Base-by-base conservation (phyloP, 2,329 filamentous ascomycete species). In the Alternaria sp. region DNA sequence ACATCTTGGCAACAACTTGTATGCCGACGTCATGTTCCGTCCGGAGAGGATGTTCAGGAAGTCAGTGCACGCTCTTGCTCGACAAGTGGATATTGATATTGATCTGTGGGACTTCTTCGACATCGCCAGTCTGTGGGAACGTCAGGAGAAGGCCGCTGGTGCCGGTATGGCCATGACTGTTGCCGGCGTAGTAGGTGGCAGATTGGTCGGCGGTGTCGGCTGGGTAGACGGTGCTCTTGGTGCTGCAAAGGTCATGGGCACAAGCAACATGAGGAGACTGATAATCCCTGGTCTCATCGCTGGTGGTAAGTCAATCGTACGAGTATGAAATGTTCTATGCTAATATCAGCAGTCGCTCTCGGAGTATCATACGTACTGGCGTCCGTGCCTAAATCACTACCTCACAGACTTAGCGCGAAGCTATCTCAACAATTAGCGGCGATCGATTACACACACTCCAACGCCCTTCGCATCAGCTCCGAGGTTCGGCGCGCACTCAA, bases 71-170 rank as follows among this genome's bases (percentile, higher is more conserved):
- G 87, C 88, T 2, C 82, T 97, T 41, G 93, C 92, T 6, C 88
- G 93, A 65, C 90, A 96, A 74, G 89, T 98, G 16, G 89, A 97
- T 62, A 89, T 97, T 20, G 88, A 95, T 54, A 91, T 95, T 4
- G 94, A 99, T 74, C 70, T 97, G 0, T 91, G 86, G 86, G 95
- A 99, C 81, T 98, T 99, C 83, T 92, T 99, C 71, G 95, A 99
- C 78, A 85, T 93, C 78, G 85, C 88, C 18, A 91, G 88, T 11
- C 81, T 98, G 6, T 86, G 96, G 82, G 93, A 97, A 73, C 87
- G 89, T 54, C 94, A 98, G 77, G 95, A 99, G 80, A 99, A 98
- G 84, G 85, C 96, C 57, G 94, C 94, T 6, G 93, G 94, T 39
- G 96, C 94, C 3, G 91, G 95, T 65, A 94, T 99, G 90, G 95